A percentile compares a stretch with the other conserved stretches of the same genome.
These are phyloP conservation scores for Cryptococcus sp. DNA, from an alignment of 1,284 basidiomycete genomes.

Conservation along the genomic window DNA sequence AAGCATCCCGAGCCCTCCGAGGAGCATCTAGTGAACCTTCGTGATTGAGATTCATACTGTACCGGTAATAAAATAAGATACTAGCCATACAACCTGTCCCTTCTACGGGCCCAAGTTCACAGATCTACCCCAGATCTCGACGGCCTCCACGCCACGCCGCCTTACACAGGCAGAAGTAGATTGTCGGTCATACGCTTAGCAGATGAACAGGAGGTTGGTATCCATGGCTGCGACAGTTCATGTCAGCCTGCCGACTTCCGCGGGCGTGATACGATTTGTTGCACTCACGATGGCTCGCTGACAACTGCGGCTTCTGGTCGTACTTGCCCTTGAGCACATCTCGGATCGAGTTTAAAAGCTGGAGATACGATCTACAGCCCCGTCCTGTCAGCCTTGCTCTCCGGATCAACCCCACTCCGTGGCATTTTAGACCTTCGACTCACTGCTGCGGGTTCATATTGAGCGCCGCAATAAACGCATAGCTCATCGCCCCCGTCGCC, in stretches of 20 bases:
- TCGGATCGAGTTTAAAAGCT: constrained; percentile 68
- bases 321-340: constrained; percentile 60
- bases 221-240: constrained; percentile 28
- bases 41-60: no score
- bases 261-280: background rate
- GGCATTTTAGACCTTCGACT: no score
- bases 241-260: background rate
- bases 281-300: constrained; percentile 44
- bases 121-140: no score
- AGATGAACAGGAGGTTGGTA: constrained; percentile 33
- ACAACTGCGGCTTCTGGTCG: constrained; percentile 76
- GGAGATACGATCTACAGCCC: constrained; percentile 56
- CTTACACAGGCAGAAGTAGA: no score
- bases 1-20: no score
- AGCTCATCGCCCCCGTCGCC: constrained; percentile 80
- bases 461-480: constrained; percentile 64
- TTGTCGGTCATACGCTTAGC: constrained; percentile 6
- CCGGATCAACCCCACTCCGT: no score
- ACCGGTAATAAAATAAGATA: no score
- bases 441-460: constrained; percentile 66
- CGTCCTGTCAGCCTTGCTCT: no score
- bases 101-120: no score
- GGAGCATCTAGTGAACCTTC: no score
- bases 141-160: no score
- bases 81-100: no score